Conservation (phyloP, 805 yeast species). For the Hanseniaspora meyeri region DNA sequence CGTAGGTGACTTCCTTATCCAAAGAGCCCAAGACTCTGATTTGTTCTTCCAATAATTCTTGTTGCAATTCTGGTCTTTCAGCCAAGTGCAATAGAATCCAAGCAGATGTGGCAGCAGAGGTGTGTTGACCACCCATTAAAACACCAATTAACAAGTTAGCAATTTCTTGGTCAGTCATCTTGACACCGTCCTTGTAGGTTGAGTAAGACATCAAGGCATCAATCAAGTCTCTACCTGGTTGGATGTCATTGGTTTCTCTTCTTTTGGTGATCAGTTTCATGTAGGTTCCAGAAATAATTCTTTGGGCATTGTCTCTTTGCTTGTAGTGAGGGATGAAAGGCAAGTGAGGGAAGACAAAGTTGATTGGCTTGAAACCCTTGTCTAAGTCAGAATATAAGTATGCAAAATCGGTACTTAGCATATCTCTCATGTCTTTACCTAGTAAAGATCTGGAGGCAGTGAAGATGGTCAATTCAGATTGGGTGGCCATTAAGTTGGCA, state of each 20-base stretch:
- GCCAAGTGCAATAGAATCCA: conserved; percentile 90
- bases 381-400: conserved; percentile 79
- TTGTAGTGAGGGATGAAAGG: conserved; percentile 70
- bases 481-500: conserved; percentile 63
- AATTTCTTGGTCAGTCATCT: conserved; percentile 90
- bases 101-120: conserved; percentile 89
- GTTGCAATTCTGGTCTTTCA: conserved; percentile 74
- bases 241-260: conserved; percentile 62
- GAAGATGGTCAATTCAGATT: conserved; percentile 90
- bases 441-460: conserved; percentile 86
- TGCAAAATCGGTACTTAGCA: conserved; percentile 74
- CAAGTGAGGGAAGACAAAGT: conserved; percentile 87
- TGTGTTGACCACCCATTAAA: conserved; percentile 98
- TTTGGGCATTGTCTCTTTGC: conserved; percentile 80
- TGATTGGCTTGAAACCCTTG: conserved; percentile 91
- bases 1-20: conserved; percentile 58
- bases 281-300: conserved; percentile 66
- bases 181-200: conserved; percentile 83
- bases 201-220: conserved; percentile 74
- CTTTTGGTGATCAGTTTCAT: conserved; percentile 64
- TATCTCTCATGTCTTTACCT: conserved; percentile 82
- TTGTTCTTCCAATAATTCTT: conserved; percentile 67
- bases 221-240: conserved; percentile 67
- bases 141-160: conserved; percentile 90
- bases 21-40: conserved; percentile 45